These are phyloP conservation scores for Batrachochytrium dendrobatidis DNA, from an alignment of 371 early-diverging fungal species.

Conservation along the genomic window DNA sequence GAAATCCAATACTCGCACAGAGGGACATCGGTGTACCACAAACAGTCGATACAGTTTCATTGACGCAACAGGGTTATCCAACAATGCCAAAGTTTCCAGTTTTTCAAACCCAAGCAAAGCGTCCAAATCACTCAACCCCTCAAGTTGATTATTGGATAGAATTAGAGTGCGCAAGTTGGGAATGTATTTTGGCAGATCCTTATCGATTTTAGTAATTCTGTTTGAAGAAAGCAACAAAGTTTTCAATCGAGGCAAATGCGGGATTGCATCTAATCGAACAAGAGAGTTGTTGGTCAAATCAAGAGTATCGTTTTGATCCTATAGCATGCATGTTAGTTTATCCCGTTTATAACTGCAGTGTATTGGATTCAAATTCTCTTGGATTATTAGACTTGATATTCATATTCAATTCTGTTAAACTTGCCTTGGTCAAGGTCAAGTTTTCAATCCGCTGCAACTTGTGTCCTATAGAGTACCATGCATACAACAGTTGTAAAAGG, in stretches of 20 bases:
- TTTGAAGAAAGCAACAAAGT: conserved; percentile 76
- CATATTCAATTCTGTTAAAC: too few relatives aligned
- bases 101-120: conserved; percentile 48
- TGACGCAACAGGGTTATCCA: conserved; percentile 81
- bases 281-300: conserved; percentile 92
- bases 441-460: conserved; percentile 2
- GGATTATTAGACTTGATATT: too few relatives aligned
- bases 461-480: too few relatives aligned
- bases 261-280: conserved; percentile 78
- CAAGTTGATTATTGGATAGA: conserved; percentile 75
- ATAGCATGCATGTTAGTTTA: not conserved
- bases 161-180: conserved; percentile 76
- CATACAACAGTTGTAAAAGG: too few relatives aligned
- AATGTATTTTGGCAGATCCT: conserved; percentile 49
- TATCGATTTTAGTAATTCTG: conserved; percentile 71
- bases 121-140: conserved; percentile 77
- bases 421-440: not conserved
- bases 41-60: conserved; percentile 74
- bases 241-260: conserved; percentile 70
- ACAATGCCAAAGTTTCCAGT: conserved; percentile 60
- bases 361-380: too few relatives aligned
- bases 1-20: conserved; percentile 81
- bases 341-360: too few relatives aligned
- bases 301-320: conserved; percentile 87
- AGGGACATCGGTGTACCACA: conserved; percentile 69